phyloP scores from a whole-genome alignment of 129 eudicot genomes.

The carrot (Daucus carota) region DH1_v3.0 NC_030382.2:44330001-44330500 shows the following conservation, averaged over 20 bases:
- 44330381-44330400: neutral
- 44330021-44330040: neutral
- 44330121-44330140: conserved; percentile 75
- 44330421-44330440: neutral
- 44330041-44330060: neutral
- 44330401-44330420: neutral
- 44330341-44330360: no score
- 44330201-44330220: conserved; percentile 4
- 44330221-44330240: neutral
- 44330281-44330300: neutral
- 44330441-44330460: neutral
- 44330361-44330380: neutral
- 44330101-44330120: conserved; percentile 73
- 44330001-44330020: neutral
- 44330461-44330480: neutral
- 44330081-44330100: conserved; percentile 49
- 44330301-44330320: neutral
- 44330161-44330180: conserved; percentile 57
- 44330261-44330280: neutral
- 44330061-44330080: neutral
- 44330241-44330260: neutral
- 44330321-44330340: neutral
- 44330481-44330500: neutral
- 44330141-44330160: conserved; percentile 84
- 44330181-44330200: conserved; percentile 91